Base-by-base conservation (phyloP, 2,329 filamentous ascomycete genomes). In the Aspergillus candidus region DNA sequence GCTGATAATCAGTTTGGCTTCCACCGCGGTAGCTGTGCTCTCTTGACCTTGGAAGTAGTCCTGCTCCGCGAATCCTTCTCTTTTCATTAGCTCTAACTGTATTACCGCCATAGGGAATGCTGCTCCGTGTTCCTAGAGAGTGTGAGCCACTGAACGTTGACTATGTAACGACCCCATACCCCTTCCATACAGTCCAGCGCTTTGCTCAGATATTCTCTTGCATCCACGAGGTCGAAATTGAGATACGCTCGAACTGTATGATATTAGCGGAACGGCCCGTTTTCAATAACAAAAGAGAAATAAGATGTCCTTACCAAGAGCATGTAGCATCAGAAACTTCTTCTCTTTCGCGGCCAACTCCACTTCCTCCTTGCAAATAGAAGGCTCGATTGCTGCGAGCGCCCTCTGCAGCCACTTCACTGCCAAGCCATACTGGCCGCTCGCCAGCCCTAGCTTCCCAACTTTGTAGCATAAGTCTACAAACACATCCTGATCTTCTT, bases 331-430 rank as follows among this genome's bases (percentile, higher is more conserved):
- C 14, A 79, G 75, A 10, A 86, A 67, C 30, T 79, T 76, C 29
- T 91, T 72, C 42, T 90, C 82, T 17, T 77, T 65, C 1, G 78
- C 78, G 50, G 82, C 81, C 3, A 84, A 64, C 13, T 68, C 64
- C 15, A 81, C 77, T 0, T 79, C 56, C 7, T 77, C 72, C 43
- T 80, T 78, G 14, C 59, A 27, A 8, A 27, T 56, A 4, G 40
- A 44, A 12, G 44, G 7, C 40, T 76, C 74, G 18, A 90, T 70
- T 22, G 82, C 57, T 10, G 80, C 69, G 38, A 79, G 73, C 3
- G 86, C 82, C 51, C 86, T 76, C 43, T 83, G 75, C 1, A 94
- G 69, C 93, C 91, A 97, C 55, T 77, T 81, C 2, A 75, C 61
- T 1, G 87, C 84, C 35, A 75, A 59, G 1, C 67, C 55, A 49